Evolutionary conservation across 768 basidiomycete genomes (phyloP).

Genomic region (Termitomyces sp.): DNA sequence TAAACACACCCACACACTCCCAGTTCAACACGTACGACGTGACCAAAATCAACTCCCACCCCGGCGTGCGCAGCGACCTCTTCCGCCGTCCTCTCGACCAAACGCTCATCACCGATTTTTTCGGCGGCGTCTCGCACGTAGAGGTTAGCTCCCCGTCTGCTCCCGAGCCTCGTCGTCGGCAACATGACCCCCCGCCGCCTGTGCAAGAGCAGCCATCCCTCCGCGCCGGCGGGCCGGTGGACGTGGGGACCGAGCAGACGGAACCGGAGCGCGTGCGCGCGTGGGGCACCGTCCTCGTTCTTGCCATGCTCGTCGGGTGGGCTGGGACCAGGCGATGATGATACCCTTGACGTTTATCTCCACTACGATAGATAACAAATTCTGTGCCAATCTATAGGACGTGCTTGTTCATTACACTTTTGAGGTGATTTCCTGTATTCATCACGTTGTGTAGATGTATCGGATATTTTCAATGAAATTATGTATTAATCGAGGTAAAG

Average conservation of each 20-base stretch:
- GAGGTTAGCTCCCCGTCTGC: constrained; percentile 41
- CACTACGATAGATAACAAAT: no score
- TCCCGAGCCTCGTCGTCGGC: no score
- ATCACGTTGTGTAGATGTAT: no score
- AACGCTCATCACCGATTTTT: constrained; percentile 75
- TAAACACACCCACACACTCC: background rate
- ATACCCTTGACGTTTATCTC: no score
- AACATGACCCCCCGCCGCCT: background rate
- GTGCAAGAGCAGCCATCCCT: no score
- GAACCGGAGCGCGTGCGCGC: background rate
- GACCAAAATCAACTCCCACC: constrained; percentile 70
- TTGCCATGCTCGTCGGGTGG: constrained; percentile 27
- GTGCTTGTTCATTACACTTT: constrained; percentile 20
- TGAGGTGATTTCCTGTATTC: no score
- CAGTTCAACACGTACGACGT: constrained; percentile 82
- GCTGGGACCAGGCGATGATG: constrained; percentile 15
- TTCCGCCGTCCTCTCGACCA: constrained; percentile 63
- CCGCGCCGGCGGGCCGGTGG: background rate
- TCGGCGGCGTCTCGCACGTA: constrained; percentile 83
- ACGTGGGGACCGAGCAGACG: background rate
- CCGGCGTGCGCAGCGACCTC: constrained; percentile 85
- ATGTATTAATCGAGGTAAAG: no score
- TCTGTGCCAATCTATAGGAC: no score
- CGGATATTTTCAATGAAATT: no score
- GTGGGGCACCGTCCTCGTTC: constrained; percentile 14